phyloP scores from a whole-genome alignment of 495 filamentous ascomycete genomes.

The Pyronema omphalodes region DNA sequence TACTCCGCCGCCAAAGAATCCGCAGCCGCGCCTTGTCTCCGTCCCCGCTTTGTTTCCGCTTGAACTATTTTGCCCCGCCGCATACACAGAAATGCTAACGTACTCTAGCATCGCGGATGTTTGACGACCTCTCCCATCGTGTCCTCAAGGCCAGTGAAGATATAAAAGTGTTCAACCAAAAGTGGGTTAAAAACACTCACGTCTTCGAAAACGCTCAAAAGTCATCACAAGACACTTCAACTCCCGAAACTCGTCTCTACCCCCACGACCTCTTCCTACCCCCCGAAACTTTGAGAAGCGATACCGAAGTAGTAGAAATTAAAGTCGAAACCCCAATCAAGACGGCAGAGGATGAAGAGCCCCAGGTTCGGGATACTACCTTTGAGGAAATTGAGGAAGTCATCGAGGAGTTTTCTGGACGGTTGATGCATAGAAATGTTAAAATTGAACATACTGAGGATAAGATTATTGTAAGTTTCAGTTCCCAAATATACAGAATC shows the following conservation, averaged over 20 bases:
- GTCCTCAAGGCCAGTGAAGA: constrained; percentile 17
- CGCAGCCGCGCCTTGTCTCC: not conserved
- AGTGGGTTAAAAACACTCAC: constrained; percentile 9
- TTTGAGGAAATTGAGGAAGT: constrained; percentile 14
- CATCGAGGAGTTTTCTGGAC: constrained; percentile 12
- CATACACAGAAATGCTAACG: constrained; percentile 14
- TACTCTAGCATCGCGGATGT: constrained; percentile 5
- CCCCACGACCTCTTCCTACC: constrained; percentile 18
- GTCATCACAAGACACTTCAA: constrained; percentile 7
- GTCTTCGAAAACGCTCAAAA: constrained; percentile 14
- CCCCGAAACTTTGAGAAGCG: constrained; percentile 6
- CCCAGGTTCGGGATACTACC: constrained; percentile 9
- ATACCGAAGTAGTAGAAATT: constrained; percentile 5
- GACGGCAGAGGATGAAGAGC: constrained; percentile 11
- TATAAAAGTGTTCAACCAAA: constrained; percentile 15
- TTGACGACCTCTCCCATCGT: constrained; percentile 15
- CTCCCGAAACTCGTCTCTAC: constrained; percentile 8
- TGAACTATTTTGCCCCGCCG: not conserved
- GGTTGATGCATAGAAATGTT: constrained; percentile 6
- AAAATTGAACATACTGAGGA: not conserved
- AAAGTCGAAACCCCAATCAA: constrained; percentile 4
- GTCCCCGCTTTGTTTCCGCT: not conserved
- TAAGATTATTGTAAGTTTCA: too few relatives aligned
- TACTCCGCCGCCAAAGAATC: not conserved
- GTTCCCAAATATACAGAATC: too few relatives aligned